Evolutionary conservation across 768 basidiomycete species (phyloP).

Genomic region (Amanita fuliginea): DNA sequence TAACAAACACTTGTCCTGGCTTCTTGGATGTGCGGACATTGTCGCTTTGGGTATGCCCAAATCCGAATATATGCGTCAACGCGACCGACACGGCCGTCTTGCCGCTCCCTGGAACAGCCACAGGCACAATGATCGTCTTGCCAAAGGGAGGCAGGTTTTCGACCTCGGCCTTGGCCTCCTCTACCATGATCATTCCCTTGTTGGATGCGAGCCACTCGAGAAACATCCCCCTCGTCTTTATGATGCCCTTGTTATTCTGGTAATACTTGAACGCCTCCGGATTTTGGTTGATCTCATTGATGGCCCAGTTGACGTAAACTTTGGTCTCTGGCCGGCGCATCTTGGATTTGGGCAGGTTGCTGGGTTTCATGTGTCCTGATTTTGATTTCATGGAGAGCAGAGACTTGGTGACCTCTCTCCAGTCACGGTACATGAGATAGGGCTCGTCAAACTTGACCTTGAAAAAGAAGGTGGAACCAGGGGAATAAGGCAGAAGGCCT

Average conservation of each 20-base stretch:
- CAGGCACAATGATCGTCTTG: conserved; percentile 79
- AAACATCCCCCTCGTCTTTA: conserved; percentile 72
- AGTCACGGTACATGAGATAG: conserved; percentile 97
- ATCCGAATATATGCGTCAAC: conserved; percentile 67
- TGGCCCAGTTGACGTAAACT: conserved; percentile 78
- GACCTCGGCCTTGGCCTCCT: conserved; percentile 1
- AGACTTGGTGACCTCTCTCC: conserved; percentile 85
- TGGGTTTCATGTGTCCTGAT: conserved; percentile 15
- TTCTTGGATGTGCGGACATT: conserved; percentile 68
- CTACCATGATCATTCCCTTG: conserved; percentile 23
- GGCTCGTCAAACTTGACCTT: conserved; percentile 99
- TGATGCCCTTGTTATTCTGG: conserved; percentile 71
- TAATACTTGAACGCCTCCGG: conserved; percentile 50
- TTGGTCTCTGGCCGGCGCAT: conserved; percentile 69
- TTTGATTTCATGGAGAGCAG: conserved; percentile 38
- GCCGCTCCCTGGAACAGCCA: conserved; percentile 94
- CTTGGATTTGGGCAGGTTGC: conserved; percentile 47
- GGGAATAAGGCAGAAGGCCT: conserved; percentile 51
- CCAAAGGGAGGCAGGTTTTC: conserved; percentile 21
- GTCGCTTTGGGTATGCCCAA: conserved; percentile 91
- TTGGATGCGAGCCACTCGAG: conserved; percentile 50
- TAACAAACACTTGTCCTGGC: conserved; percentile 55
- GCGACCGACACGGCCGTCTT: conserved; percentile 84
- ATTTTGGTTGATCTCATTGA: conserved; percentile 57
- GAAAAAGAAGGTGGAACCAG: conserved; percentile 92